A percentile compares a stretch with the other conserved stretches of the same genome.
These are phyloP conservation scores for Vitis labrusca DNA, from an alignment of 164 flowering plant species.

Conservation along the genomic window DNA sequence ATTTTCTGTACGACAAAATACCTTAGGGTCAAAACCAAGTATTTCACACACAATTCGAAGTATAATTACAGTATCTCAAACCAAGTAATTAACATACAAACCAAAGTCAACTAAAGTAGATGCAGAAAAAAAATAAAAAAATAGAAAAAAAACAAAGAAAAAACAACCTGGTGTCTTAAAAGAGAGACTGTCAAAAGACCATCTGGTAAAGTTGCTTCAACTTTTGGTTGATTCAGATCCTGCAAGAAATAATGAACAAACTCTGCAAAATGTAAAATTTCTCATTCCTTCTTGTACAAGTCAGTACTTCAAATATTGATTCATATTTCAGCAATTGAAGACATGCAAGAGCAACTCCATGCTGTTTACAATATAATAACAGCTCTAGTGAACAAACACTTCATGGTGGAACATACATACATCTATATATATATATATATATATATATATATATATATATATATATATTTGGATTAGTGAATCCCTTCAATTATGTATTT, in stretches of 20 bases:
- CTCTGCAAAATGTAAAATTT: slow-evolving; percentile 4
- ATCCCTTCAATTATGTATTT: too few species aligned
- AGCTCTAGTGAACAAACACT: too few species aligned
- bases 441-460: too few species aligned
- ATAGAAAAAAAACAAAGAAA: not conserved
- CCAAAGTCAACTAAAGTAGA: too few species aligned
- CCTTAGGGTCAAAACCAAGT: not conserved
- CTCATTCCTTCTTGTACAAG: not conserved
- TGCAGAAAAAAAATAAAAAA: not conserved
- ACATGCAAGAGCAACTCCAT: not conserved
- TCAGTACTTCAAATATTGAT: slow-evolving; percentile 3
- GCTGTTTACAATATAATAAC: too few species aligned
- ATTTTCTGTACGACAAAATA: slow-evolving; percentile 58
- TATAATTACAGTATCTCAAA: too few species aligned
- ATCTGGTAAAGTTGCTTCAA: slow-evolving; percentile 63
- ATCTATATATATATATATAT: too few species aligned
- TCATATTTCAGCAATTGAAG: not conserved
- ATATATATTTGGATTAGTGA: too few species aligned
- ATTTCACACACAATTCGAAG: not conserved
- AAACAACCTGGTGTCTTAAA: slow-evolving; percentile 82
- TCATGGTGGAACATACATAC: too few species aligned
- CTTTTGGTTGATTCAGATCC: slow-evolving; percentile 82
- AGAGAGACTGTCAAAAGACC: slow-evolving; percentile 84
- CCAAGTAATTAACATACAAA: too few species aligned
- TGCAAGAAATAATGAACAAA: slow-evolving; percentile 27